phyloP scores from a whole-genome alignment of 2,329 filamentous ascomycete genomes.

The Fusarium sulawesiense region DNA sequence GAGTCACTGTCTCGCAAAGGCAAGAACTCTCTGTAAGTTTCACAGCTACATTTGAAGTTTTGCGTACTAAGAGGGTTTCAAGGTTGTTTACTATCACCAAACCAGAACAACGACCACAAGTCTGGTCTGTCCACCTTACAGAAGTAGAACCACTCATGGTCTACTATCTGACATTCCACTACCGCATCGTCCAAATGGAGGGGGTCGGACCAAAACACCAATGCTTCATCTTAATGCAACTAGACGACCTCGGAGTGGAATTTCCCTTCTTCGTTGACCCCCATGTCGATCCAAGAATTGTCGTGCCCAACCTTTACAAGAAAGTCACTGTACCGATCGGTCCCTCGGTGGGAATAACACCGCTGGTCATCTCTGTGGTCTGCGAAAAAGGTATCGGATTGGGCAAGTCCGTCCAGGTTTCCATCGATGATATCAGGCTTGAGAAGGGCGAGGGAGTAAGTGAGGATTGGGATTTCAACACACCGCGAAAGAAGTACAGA shows the following conservation, averaged over 20 bases:
- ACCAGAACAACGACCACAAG: neutral
- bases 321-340: neutral
- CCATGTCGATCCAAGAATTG: too few relatives aligned
- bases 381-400: neutral
- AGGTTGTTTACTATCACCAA: neutral
- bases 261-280: neutral
- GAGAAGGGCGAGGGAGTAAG: neutral
- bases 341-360: neutral
- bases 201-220: neutral
- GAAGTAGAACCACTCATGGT: neutral
- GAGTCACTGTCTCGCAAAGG: neutral
- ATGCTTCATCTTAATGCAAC: neutral
- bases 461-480: neutral
- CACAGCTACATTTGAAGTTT: too few relatives aligned
- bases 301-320: neutral
- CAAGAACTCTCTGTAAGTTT: neutral
- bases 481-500: neutral
- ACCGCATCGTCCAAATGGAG: neutral
- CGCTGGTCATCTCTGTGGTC: neutral
- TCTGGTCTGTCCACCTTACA: neutral
- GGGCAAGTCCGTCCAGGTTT: neutral
- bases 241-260: neutral
- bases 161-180: neutral
- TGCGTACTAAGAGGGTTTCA: neutral
- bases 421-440: neutral